Conservation (phyloP, 768 basidiomycete species). For the Naganishia kalamii region DNA sequence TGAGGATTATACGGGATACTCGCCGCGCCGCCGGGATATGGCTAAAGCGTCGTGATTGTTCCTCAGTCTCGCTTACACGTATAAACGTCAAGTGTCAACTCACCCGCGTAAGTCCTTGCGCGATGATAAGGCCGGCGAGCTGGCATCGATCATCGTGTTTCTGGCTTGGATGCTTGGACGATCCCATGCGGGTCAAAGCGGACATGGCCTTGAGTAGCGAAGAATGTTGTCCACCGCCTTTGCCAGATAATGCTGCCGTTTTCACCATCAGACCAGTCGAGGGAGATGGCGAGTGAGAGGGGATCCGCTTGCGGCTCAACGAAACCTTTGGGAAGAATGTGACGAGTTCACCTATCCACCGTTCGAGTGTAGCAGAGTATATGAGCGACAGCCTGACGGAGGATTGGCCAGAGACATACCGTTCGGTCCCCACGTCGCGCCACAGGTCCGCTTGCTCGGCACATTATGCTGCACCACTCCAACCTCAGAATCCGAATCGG, state of each 20-base stretch:
- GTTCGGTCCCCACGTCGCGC: conserved; percentile 81
- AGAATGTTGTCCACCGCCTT: conserved; percentile 14
- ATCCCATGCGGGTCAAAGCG: conserved; percentile 34
- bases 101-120: conserved; percentile 3
- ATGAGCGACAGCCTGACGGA: not conserved
- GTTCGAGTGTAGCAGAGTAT: conserved; percentile 14
- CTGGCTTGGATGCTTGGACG: conserved; percentile 19
- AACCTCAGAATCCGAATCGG: conserved; percentile 43
- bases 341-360: conserved; percentile 64
- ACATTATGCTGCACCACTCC: conserved; percentile 28
- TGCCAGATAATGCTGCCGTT: conserved; percentile 5
- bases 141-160: conserved; percentile 17
- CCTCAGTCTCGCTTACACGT: not conserved
- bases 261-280: conserved; percentile 14
- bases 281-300: conserved; percentile 35
- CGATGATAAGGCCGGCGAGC: conserved; percentile 17
- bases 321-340: conserved; percentile 61
- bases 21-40: not conserved
- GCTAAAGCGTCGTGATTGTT: not conserved
- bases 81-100: not conserved
- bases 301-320: conserved; percentile 24
- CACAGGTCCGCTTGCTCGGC: conserved; percentile 63
- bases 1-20: not conserved
- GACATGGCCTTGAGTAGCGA: conserved; percentile 39
- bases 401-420: conserved; percentile 51